Percentiles rank a stretch among this genome's conserved stretches.
phyloP scores from a whole-genome alignment of 2,329 filamentous ascomycete species.

The Exophiala sp. region DNA sequence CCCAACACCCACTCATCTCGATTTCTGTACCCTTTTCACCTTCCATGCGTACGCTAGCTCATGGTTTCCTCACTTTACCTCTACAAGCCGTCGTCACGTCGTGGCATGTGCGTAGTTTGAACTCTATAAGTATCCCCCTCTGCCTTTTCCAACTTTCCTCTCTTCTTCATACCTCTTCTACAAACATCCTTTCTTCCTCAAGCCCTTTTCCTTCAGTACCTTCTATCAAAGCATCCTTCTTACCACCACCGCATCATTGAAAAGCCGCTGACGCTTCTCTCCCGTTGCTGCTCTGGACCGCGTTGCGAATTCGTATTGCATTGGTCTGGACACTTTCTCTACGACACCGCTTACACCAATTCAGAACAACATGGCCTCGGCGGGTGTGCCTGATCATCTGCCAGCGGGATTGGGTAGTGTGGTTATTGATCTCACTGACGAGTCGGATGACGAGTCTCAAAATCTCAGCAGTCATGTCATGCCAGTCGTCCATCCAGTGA shows the following conservation, averaged over 20 bases:
- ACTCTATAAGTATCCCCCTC: not conserved
- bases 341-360: too few species aligned
- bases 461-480: not conserved
- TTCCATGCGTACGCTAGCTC: too few species aligned
- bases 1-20: too few species aligned
- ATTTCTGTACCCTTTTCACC: too few species aligned
- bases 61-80: too few species aligned
- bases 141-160: not conserved
- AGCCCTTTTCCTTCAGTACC: not conserved
- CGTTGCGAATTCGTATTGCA: not conserved
- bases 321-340: too few species aligned
- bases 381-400: too few species aligned
- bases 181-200: not conserved
- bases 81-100: too few species aligned
- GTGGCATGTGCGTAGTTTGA: not conserved
- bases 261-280: not conserved
- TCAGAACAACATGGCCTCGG: conserved; percentile 3
- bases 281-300: not conserved
- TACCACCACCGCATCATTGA: too few species aligned
- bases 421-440: conserved; percentile 12
- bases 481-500: not conserved
- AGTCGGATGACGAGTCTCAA: conserved; percentile 6
- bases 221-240: too few species aligned
- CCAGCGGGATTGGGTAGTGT: not conserved
- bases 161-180: not conserved